Percentiles rank a stretch among this genome's conserved stretches.
These are phyloP conservation scores for Aspergillus arachidicola DNA, from an alignment of 2,329 filamentous ascomycete genomes.

Conservation along the genomic window DNA sequence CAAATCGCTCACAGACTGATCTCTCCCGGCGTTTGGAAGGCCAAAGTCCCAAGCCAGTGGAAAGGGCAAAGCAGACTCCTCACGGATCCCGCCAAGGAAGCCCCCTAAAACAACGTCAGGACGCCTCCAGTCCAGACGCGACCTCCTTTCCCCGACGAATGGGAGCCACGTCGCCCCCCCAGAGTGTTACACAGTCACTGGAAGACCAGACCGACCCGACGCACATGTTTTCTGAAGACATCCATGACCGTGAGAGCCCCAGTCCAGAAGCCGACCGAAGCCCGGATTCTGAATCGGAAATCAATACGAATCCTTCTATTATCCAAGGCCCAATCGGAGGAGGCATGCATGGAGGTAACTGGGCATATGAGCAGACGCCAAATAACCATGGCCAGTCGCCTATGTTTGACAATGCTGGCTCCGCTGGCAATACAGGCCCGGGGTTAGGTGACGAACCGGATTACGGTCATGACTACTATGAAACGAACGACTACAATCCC, in stretches of 20 bases:
- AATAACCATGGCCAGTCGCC: slow-evolving; percentile 40
- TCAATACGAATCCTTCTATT: slow-evolving; percentile 82
- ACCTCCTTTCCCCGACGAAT: slow-evolving; percentile 44
- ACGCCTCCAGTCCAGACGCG: slow-evolving; percentile 38
- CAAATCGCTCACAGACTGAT: slow-evolving; percentile 50
- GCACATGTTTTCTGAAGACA: slow-evolving; percentile 69
- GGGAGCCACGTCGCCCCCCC: slow-evolving; percentile 54
- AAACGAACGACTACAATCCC: slow-evolving; percentile 37
- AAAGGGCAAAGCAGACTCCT: slow-evolving; percentile 20
- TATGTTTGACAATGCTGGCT: slow-evolving; percentile 32
- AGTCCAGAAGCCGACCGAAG: slow-evolving; percentile 31
- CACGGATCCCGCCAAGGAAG: slow-evolving; percentile 43
- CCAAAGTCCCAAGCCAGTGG: slow-evolving; percentile 29
- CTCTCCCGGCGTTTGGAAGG: slow-evolving; percentile 41
- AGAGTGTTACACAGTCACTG: slow-evolving; percentile 55
- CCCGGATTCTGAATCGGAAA: slow-evolving; percentile 59
- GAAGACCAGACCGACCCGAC: slow-evolving; percentile 47
- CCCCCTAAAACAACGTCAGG: slow-evolving; percentile 49
- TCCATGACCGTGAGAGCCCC: slow-evolving; percentile 69
- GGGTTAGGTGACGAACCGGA: slow-evolving; percentile 57
- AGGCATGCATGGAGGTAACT: slow-evolving; percentile 52
- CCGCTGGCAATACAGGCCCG: slow-evolving; percentile 58
- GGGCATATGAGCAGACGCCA: slow-evolving; percentile 61
- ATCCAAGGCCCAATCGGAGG: slow-evolving; percentile 72
- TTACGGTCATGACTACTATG: slow-evolving; percentile 66